Evolutionary conservation across 2,329 filamentous ascomycete species (phyloP), one percentile per base, ranked within the genome.

Genomic region (Fusarium marasasianum): DNA sequence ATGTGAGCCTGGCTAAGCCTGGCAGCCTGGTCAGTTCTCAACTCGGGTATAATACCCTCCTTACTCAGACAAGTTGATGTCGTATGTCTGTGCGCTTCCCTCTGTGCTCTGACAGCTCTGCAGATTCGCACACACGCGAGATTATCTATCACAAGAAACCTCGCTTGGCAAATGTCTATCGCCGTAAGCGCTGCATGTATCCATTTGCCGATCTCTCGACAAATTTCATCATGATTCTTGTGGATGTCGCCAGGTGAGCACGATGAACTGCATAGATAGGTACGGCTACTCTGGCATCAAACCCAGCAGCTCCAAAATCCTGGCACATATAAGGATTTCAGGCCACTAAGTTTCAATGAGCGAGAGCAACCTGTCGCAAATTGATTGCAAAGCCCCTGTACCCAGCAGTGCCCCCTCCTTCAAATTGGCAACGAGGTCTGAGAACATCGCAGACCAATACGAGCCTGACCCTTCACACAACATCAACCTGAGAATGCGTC

Each of bases 81-180:
- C 48, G 59, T 45, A 64, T 64, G 72, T 72, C 71, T 57, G 72
- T 74, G 72, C 72, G 59, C 47, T 51, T 63, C 37, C 66, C 61
- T 63, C 44, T 38, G 56, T 57, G 50, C 48, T 59, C 67, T 74
- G 67, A 62, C 71, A 74, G 59, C 47, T 74, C 35, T 55, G 51
- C 51, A 55, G 35, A 29, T 41, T 62, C 35, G 48, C n/a, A 51
- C 43, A 74, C 41, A 63, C 31, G 59, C 69, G 67, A 69, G 50
- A 74, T 69, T 71, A 53, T 51, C 53, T 67, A 48, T 51, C 53
- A 38, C 35, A 53, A 61, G 37, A 40, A 43, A 54, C 24, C 48
- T 59, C 50, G 43, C 63, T 69, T 53, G 51, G 51, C 44, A 31
- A 43, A 48, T 61, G 60, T 62, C 33, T 53, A 44, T 65, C 48